phyloP scores from a whole-genome alignment of 2,329 filamentous ascomycete species.

The Xylaria digitata region DNA sequence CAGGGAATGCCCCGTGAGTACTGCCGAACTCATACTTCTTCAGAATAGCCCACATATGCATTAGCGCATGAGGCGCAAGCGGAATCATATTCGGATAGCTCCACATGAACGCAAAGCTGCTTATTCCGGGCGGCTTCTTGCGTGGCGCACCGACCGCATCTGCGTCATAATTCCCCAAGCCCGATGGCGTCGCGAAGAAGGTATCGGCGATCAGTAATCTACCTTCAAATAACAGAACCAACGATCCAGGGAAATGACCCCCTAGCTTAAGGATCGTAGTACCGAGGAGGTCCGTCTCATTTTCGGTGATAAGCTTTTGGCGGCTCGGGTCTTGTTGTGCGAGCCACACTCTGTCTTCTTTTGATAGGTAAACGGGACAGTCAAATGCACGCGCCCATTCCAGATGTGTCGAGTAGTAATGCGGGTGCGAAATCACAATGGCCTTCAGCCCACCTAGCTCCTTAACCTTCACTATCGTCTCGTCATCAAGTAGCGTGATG shows the following conservation, averaged over 20 bases:
- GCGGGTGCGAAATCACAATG: slow-evolving; percentile 83
- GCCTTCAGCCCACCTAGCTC: slow-evolving; percentile 73
- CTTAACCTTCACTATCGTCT: slow-evolving; percentile 69
- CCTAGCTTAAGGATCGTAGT: slow-evolving; percentile 72
- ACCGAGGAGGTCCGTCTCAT: slow-evolving; percentile 52
- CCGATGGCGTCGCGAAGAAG: slow-evolving; percentile 75
- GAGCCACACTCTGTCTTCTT: slow-evolving; percentile 75
- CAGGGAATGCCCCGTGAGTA: slow-evolving; percentile 75
- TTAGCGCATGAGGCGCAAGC: slow-evolving; percentile 70
- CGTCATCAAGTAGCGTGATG: slow-evolving; percentile 74
- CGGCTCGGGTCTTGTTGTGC: slow-evolving; percentile 56
- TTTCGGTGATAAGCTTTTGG: slow-evolving; percentile 60
- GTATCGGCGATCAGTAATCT: slow-evolving; percentile 82
- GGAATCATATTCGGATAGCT: slow-evolving; percentile 81
- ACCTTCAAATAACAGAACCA: slow-evolving; percentile 71
- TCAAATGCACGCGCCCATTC: slow-evolving; percentile 77
- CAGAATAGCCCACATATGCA: slow-evolving; percentile 76
- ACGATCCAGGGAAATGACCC: slow-evolving; percentile 82
- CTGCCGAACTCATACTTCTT: slow-evolving; percentile 70
- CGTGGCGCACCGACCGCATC: slow-evolving; percentile 55
- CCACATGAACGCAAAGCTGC: slow-evolving; percentile 79
- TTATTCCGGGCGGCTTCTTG: slow-evolving; percentile 57
- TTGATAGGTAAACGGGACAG: slow-evolving; percentile 76
- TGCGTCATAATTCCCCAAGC: slow-evolving; percentile 60
- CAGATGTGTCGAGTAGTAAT: slow-evolving; percentile 82